Percentiles rank a stretch among this genome's conserved stretches.
Conservation (phyloP, 2,329 filamentous ascomycete species). For the Aspergillus oerlinghausenensis region DNA sequence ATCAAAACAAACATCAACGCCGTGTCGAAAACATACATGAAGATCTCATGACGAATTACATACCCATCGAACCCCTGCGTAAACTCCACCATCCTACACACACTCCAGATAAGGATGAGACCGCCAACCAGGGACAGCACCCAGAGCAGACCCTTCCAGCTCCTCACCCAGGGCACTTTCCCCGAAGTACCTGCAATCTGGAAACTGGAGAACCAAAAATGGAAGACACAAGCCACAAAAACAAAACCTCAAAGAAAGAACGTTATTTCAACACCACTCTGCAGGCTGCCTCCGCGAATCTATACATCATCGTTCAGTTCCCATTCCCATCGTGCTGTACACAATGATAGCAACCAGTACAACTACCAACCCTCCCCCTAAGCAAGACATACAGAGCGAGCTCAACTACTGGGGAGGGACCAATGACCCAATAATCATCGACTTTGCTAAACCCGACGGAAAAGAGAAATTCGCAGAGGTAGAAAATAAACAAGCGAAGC, state of each 20-base stretch:
- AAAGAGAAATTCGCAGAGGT: neutral
- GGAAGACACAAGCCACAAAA: constrained; percentile 13
- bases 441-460: neutral
- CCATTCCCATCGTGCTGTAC: neutral
- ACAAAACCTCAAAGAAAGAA: constrained; percentile 19
- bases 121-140: neutral
- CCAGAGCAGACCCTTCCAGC: constrained; percentile 1
- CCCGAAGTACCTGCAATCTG: neutral
- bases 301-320: neutral
- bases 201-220: constrained; percentile 9
- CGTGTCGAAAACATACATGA: neutral
- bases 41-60: neutral
- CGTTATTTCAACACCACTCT: too few relatives aligned
- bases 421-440: neutral
- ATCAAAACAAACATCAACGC: neutral
- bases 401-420: neutral
- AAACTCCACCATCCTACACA: neutral
- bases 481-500: neutral
- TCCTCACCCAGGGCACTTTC: neutral
- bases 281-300: neutral
- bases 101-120: neutral
- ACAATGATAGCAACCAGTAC: neutral
- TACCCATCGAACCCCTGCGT: neutral
- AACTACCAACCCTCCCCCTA: neutral
- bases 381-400: neutral